Evolutionary conservation across 164 flowering plant genomes (phyloP).

Genomic region (Protea cynaroides): DNA sequence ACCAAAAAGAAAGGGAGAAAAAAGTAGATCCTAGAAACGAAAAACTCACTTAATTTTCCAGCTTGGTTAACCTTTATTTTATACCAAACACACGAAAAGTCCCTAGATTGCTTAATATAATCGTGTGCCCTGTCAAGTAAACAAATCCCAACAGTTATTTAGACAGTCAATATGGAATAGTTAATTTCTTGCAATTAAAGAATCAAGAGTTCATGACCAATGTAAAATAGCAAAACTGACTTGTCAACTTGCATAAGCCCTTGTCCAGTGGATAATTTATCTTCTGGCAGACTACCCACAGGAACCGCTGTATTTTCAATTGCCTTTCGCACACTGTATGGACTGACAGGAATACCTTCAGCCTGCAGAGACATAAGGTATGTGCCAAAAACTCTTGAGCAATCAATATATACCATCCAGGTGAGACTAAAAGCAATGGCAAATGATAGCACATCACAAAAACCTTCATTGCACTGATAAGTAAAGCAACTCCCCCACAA

Average conservation of each 20-base stretch:
- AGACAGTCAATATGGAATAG: neutral
- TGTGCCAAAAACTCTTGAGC: neutral
- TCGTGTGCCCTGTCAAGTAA: conserved; percentile 67
- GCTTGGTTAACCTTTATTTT: conserved; percentile 56
- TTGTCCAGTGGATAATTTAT: conserved; percentile 80
- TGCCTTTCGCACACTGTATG: conserved; percentile 77
- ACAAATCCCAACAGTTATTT: neutral
- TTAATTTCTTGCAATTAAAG: neutral
- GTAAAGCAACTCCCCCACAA: conserved; percentile 95
- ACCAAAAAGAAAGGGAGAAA: neutral
- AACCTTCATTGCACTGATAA: conserved; percentile 88
- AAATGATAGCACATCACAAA: conserved; percentile 4
- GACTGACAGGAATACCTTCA: conserved; percentile 80
- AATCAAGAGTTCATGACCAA: neutral
- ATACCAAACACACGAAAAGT: conserved; percentile 64
- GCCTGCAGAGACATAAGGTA: conserved; percentile 43
- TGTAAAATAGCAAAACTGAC: conserved; percentile 30
- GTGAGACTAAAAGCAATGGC: conserved; percentile 6
- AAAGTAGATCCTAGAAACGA: conserved; percentile 1
- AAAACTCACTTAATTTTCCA: conserved; percentile 66
- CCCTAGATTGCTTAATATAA: conserved; percentile 44
- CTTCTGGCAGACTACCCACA: conserved; percentile 66
- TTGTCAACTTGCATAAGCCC: conserved; percentile 99
- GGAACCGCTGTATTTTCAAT: conserved; percentile 77
- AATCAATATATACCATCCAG: conserved; percentile 2